Evolutionary conservation across 2,329 filamentous ascomycete species (phyloP).

Genomic region (Lasiodiplodia theobromae): DNA sequence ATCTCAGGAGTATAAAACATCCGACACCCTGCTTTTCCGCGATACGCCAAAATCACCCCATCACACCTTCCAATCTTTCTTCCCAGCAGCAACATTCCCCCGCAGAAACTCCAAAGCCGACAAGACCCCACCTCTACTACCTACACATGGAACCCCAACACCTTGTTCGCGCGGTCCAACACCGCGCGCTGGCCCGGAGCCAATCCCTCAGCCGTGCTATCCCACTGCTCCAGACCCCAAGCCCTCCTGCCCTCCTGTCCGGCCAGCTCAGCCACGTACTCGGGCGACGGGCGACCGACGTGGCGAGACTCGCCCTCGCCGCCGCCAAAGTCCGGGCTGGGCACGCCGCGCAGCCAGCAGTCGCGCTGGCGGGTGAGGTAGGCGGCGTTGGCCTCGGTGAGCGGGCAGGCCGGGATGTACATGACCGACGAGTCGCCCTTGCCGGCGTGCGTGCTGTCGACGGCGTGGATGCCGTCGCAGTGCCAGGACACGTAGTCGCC

Average conservation of each 20-base stretch:
- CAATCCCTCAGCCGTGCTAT: slow-evolving; percentile 39
- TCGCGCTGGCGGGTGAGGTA: slow-evolving; percentile 75
- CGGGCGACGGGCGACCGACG: slow-evolving; percentile 49
- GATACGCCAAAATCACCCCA: not conserved
- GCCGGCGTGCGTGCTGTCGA: slow-evolving; percentile 80
- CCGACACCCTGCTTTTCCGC: too few species aligned
- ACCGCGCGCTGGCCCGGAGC: not conserved
- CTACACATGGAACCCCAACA: slow-evolving; percentile 22
- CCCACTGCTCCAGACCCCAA: slow-evolving; percentile 61
- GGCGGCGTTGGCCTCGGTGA: slow-evolving; percentile 75
- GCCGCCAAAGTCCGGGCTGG: slow-evolving; percentile 58
- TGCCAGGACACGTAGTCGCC: slow-evolving; percentile 83
- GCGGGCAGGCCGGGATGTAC: slow-evolving; percentile 87
- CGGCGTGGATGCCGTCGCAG: slow-evolving; percentile 81
- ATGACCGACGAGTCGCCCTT: slow-evolving; percentile 79
- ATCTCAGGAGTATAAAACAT: too few species aligned
- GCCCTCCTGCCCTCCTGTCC: slow-evolving; percentile 59
- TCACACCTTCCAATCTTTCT: not conserved
- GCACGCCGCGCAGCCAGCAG: slow-evolving; percentile 69
- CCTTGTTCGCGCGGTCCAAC: slow-evolving; percentile 21
- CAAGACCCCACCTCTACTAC: not conserved
- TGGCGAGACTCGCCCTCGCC: slow-evolving; percentile 69
- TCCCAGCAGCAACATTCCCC: too few species aligned
- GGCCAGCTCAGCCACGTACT: slow-evolving; percentile 49
- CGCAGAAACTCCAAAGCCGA: too few species aligned